Evolutionary conservation across 129 eudicot genomes (phyloP), one percentile per base, ranked within the genome.

Genomic region (Chrysanthemum lavandulifolium): DNA sequence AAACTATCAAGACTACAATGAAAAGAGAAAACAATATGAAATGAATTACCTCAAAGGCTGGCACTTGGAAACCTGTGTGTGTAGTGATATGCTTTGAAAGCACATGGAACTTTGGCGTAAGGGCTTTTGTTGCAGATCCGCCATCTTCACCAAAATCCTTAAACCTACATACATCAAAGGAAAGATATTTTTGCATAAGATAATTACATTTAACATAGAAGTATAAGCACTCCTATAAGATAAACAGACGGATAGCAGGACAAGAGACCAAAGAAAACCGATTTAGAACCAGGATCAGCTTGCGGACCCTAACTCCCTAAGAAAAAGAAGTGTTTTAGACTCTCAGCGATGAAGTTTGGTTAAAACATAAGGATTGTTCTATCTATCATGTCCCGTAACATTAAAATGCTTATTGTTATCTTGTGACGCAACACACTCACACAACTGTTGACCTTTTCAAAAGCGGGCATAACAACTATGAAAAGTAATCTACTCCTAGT

Each of bases 81-180:
- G 88, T 56, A 6, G 83, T 31, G 10, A 91, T 78, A 77, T 91
- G 92, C 80, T 86, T 86, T 9, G 86, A 82, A 80, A 91, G 86
- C 72, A 80, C 76, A 14, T 79, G 57, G 71, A 80, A 80, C 82
- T 91, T 91, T 31, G 97, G 96, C 6, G 78, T 68, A 49, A 91
- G 79, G 55, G 85, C 33, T 70, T 82, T 88, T 73, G 96, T 88
- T 48, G 96, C 96, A 55, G 90, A 80, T 55, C 97, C 97, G 66
- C 97, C 97, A 82, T 91, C 90, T 67, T 53, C 87, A 19, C 96
- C 97, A 61, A 85, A 91, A 47, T 82, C 97, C 40, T 83, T 85
- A 78, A 83, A 90, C 82, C 97, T 83, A 58, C 53, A 72, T 15
- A 66, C 62, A 67, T 19, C 58, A 61, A 13, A 33, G 14, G 12